A percentile compares a stretch with the other conserved stretches of the same genome.
phyloP scores from a whole-genome alignment of 805 yeast species.

The Candida nonsorbophila region DNA sequence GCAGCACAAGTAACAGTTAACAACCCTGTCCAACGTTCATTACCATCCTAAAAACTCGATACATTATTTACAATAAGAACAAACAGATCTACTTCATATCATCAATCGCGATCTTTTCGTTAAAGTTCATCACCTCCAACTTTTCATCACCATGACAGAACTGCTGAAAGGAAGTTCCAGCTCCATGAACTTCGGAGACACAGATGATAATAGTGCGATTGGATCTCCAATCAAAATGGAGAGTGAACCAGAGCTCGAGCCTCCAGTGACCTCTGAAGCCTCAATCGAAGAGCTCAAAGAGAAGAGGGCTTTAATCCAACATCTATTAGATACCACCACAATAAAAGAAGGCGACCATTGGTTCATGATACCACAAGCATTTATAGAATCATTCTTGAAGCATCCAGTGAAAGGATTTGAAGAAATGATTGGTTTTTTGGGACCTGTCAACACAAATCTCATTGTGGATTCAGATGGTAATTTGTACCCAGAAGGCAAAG shows the following conservation, averaged over 20 bases:
- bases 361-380: conserved; percentile 44
- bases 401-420: conserved; percentile 20
- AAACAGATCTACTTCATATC: too few species aligned
- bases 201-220: too few species aligned
- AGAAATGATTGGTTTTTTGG: conserved; percentile 26
- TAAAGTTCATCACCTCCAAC: too few species aligned
- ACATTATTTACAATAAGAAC: too few species aligned
- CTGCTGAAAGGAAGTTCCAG: too few species aligned
- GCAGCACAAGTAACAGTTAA: too few species aligned
- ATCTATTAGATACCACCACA: conserved; percentile 10
- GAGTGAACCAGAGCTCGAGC: too few species aligned
- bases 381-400: conserved; percentile 37
- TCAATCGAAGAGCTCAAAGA: conserved; percentile 6
- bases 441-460: conserved; percentile 42
- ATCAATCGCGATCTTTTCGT: too few species aligned
- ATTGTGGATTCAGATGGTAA: conserved; percentile 44
- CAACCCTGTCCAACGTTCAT: too few species aligned
- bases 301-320: conserved; percentile 15
- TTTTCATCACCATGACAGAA: too few species aligned
- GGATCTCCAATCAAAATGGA: background rate
- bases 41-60: too few species aligned
- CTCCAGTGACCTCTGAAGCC: background rate
- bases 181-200: too few species aligned
- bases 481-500: conserved; percentile 23
- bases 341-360: conserved; percentile 43